phyloP scores from a whole-genome alignment of 2,329 filamentous ascomycete species.

The Xylariaceae sp. region DNA sequence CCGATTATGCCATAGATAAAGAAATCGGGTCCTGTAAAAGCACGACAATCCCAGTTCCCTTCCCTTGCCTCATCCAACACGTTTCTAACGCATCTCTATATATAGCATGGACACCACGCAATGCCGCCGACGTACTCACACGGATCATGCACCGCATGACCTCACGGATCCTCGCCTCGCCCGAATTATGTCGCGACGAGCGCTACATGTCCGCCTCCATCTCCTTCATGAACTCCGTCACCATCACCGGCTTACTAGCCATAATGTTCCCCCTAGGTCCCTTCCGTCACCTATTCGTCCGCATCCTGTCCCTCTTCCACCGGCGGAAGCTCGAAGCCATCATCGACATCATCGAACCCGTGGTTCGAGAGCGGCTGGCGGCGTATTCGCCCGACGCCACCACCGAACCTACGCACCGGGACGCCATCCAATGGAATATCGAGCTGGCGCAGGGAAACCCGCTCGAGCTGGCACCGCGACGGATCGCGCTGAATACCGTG shows the following conservation, averaged over 20 bases:
- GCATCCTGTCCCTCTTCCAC: background rate
- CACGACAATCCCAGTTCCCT: background rate
- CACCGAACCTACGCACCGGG: background rate
- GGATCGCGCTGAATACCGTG: background rate
- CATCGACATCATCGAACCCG: background rate
- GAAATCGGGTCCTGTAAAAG: background rate
- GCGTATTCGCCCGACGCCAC: background rate
- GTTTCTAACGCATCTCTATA: background rate
- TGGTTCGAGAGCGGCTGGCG: background rate
- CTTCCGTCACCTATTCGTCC: background rate
- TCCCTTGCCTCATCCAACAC: background rate
- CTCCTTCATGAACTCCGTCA: background rate
- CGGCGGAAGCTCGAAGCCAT: background rate
- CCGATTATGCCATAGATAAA: background rate
- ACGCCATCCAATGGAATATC: background rate
- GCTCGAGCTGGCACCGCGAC: background rate
- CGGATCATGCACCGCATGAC: slow-evolving; percentile 1
- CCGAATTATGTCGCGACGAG: slow-evolving; percentile 4
- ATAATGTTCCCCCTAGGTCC: background rate
- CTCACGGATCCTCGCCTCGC: background rate
- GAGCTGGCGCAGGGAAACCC: background rate
- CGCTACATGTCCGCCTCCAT: background rate
- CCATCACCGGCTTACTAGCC: background rate
- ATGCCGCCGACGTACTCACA: background rate
- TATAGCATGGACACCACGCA: background rate